A percentile compares a stretch with the other conserved stretches of the same genome.
phyloP scores from a whole-genome alignment of 257 asterid genomes.

The Prunella vulgaris region DNA sequence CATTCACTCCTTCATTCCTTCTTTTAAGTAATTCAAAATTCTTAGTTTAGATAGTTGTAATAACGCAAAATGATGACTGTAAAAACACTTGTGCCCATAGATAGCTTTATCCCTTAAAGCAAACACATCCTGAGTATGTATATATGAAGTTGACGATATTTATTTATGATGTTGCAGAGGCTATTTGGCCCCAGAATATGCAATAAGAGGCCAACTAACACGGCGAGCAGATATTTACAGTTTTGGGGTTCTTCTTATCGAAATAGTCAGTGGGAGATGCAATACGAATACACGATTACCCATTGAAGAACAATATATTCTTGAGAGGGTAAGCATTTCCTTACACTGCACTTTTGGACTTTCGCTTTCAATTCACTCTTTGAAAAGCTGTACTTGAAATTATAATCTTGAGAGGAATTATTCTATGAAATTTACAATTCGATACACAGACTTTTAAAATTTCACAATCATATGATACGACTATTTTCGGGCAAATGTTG shows the following conservation, averaged over 20 bases:
- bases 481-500: too few relatives aligned
- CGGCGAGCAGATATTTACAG: constrained; percentile 85
- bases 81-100: background rate
- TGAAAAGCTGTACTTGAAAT: background rate
- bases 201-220: constrained; percentile 81
- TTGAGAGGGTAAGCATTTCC: constrained; percentile 70
- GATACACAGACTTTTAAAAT: too few relatives aligned
- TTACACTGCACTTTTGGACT: background rate
- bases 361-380: background rate
- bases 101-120: background rate
- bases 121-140: background rate
- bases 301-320: constrained; percentile 70
- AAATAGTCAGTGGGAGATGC: constrained; percentile 93
- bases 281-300: constrained; percentile 81
- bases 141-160: constrained; percentile 1
- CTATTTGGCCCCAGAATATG: constrained; percentile 98
- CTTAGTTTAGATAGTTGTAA: background rate
- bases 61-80: background rate
- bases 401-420: background rate
- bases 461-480: too few relatives aligned
- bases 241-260: constrained; percentile 86
- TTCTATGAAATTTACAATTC: too few relatives aligned
- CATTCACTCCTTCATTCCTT: background rate
- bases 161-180: constrained; percentile 51
- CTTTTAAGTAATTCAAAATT: background rate